Evolutionary conservation across 164 flowering plant genomes (phyloP).

Genomic region (Macadamia integrifolia): DNA sequence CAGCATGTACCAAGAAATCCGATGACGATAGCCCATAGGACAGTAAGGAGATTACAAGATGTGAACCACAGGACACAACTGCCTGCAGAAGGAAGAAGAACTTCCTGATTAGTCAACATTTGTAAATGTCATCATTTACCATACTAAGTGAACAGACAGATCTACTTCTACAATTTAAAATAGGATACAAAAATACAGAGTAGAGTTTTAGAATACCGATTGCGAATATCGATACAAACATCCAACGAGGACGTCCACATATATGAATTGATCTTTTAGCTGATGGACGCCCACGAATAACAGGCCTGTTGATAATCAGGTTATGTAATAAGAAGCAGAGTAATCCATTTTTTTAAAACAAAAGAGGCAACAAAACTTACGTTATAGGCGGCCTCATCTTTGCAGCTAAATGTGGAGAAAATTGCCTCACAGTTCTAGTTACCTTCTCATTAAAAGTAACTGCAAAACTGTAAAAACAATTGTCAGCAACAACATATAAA

Average conservation of each 20-base stretch:
- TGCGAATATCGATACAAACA: slow-evolving; percentile 65
- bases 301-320: slow-evolving; percentile 55
- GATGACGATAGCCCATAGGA: slow-evolving; percentile 67
- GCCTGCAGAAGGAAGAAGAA: slow-evolving; percentile 30
- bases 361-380: slow-evolving; percentile 34
- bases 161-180: not conserved
- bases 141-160: not conserved
- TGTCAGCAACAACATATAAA: slow-evolving; percentile 13
- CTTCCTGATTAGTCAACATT: slow-evolving; percentile 1
- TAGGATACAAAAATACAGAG: not conserved
- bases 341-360: not conserved
- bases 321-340: not conserved
- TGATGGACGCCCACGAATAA: slow-evolving; percentile 96
- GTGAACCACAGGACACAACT: slow-evolving; percentile 79
- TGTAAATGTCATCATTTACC: not conserved
- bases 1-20: slow-evolving; percentile 68
- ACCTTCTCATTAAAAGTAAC: slow-evolving; percentile 93
- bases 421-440: slow-evolving; percentile 82
- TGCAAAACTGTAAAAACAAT: slow-evolving; percentile 72
- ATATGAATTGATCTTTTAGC: slow-evolving; percentile 73
- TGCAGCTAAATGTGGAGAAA: slow-evolving; percentile 96
- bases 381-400: slow-evolving; percentile 92
- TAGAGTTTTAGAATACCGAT: slow-evolving; percentile 35
- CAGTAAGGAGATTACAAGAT: slow-evolving; percentile 75
- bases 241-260: slow-evolving; percentile 96